Conservation (phyloP, 1,284 basidiomycete genomes). For the Malassezia restricta region DNA sequence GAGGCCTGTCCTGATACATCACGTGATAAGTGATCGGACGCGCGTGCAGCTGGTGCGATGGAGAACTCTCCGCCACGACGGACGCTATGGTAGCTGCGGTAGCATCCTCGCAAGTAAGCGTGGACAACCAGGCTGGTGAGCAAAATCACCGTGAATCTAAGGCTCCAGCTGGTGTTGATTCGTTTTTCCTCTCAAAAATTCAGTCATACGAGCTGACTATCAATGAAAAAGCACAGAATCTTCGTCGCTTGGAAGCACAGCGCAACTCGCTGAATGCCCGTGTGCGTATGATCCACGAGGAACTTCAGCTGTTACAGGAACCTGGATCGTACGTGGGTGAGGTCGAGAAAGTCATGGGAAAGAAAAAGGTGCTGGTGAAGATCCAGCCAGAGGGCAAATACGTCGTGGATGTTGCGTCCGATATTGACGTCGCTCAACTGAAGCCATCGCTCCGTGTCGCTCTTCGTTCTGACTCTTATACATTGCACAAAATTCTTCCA, state of each 20-base stretch:
- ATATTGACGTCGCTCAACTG: conserved; percentile 69
- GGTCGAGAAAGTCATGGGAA: conserved; percentile 96
- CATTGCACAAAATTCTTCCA: conserved; percentile 48
- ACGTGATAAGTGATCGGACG: conserved; percentile 10
- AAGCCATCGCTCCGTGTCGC: conserved; percentile 83
- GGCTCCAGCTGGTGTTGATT: conserved; percentile 48
- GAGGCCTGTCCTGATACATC: not conserved
- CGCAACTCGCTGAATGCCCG: conserved; percentile 89
- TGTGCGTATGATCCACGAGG: conserved; percentile 72
- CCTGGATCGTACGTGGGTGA: conserved; percentile 96
- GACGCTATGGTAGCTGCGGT: conserved; percentile 1
- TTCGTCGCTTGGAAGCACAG: conserved; percentile 88
- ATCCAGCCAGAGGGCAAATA: conserved; percentile 98
- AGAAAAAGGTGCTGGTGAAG: conserved; percentile 96
- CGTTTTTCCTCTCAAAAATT: conserved; percentile 92
- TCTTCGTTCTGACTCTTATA: conserved; percentile 87
- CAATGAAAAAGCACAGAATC: conserved; percentile 90
- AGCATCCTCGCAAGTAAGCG: conserved; percentile 5
- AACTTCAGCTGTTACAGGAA: conserved; percentile 86
- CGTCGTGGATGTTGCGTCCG: conserved; percentile 84
- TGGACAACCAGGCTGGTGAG: not conserved
- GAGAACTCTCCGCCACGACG: not conserved
- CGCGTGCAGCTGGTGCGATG: not conserved
- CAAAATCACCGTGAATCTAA: not conserved
- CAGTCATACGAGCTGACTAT: conserved; percentile 81